Conservation (phyloP, 495 filamentous ascomycete species). For the Cercophora samala region DNA sequence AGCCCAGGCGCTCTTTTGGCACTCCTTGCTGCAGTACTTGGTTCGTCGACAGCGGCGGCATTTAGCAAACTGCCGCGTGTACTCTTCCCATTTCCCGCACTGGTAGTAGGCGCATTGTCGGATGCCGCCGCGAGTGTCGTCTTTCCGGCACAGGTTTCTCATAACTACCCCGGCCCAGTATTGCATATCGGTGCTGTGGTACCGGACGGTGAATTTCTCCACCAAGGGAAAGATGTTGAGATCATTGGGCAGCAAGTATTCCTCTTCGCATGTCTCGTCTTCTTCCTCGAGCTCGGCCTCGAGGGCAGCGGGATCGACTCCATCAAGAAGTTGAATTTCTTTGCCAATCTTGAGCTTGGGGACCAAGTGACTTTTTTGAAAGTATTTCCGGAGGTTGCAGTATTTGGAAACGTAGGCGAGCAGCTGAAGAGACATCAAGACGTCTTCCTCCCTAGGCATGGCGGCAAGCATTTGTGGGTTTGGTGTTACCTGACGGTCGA, state of each 20-base stretch:
- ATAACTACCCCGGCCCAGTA: constrained; percentile 99
- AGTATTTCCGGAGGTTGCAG: constrained; percentile 91
- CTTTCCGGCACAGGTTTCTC: constrained; percentile 97
- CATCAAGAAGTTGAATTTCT: constrained; percentile 74
- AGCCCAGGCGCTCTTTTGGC: constrained; percentile 97
- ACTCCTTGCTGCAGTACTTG: constrained; percentile 99
- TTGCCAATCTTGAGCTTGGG: constrained; percentile 85
- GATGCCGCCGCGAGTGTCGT: constrained; percentile 89
- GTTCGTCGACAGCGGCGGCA: constrained; percentile 94
- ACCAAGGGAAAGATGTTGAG: constrained; percentile 98
- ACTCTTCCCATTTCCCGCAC: constrained; percentile 97
- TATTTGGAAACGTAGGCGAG: constrained; percentile 98
- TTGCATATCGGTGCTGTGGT: constrained; percentile 94
- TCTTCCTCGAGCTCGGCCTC: constrained; percentile 44
- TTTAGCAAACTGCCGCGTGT: constrained; percentile 93
- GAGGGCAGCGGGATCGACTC: constrained; percentile 49
- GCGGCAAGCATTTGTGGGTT: constrained; percentile 71
- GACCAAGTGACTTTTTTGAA: constrained; percentile 91
- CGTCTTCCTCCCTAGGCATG: constrained; percentile 95
- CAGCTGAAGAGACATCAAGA: constrained; percentile 96
- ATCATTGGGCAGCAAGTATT: constrained; percentile 88
- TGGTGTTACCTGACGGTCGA: constrained; percentile 63
- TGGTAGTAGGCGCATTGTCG: constrained; percentile 96
- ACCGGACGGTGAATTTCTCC: constrained; percentile 94
- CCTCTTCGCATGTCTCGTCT: constrained; percentile 66